Base-by-base conservation (phyloP, 352 stramenopile species). In the Pythium coloratum region DNA sequence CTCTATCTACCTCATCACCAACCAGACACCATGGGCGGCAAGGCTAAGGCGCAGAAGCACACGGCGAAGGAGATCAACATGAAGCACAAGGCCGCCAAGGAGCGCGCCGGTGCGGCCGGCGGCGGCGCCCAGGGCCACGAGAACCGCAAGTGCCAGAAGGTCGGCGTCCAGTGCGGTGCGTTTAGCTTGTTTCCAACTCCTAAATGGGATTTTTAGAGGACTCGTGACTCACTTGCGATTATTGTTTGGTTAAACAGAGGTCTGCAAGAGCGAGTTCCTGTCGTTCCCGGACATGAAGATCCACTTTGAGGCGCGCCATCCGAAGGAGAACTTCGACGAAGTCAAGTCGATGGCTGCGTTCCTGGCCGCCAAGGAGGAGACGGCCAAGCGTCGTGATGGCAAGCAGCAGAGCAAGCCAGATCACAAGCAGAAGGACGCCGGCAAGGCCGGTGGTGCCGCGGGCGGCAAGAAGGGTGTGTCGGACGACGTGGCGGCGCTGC, bases 231-330 rank as follows among this genome's bases (percentile, higher is more conserved):
- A 24, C 20, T 24, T 24, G 20, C 20, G 20, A 24, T 44, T 7
- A 18, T 16, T 44, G 36, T 44, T 7, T 44, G 36, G 33, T 38
- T 38, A 9, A 47, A 26, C 18, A 53, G 46, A 53, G 46, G 8
- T 53, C 3, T 53, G 46, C 6, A 53, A 53, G 46, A 53, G 46
- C 46, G 46, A 53, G 46, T 53, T 53, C 46, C 46, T 53, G 46
- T 53, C 46, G 46, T 53, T 53, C 46, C 46, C 46, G 46, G 46
- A 53, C 46, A 53, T 53, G 46, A 53, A 53, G 46, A 53, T 53
- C 46, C 46, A 53, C 46, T 53, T 53, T n/a, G 46, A 53, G 46
- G 16, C 46, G 46, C 46, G 46, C 46, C 46, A 53, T n/a, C 46
- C 46, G 18, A 53, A 53, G 46, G 46, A 53, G 46, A 53, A 28